Conservation (phyloP, 2,329 filamentous ascomycete genomes). For the Clarireedia homoeocarpa region DNA sequence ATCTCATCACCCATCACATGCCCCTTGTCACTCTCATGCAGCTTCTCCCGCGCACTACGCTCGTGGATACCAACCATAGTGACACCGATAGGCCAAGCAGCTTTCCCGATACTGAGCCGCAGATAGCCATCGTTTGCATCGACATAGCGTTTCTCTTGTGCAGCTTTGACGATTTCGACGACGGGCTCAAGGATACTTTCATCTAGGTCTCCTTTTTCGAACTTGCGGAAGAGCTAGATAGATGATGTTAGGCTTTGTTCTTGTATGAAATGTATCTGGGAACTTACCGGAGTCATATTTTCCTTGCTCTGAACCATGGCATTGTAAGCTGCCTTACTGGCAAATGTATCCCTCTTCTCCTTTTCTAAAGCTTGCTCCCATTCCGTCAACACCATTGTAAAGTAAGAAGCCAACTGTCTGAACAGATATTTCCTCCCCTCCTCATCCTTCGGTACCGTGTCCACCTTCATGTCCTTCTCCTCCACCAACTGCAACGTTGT, state of each 20-base stretch:
- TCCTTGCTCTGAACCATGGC: conserved; percentile 83
- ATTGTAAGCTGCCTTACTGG: conserved; percentile 72
- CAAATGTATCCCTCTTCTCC: conserved; percentile 55
- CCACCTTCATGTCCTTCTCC: conserved; percentile 84
- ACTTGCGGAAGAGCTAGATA: conserved; percentile 69
- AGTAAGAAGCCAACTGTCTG: conserved; percentile 87
- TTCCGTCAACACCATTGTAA: conserved; percentile 87
- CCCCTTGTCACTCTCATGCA: conserved; percentile 79
- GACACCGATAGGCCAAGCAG: conserved; percentile 97
- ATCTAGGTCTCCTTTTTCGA: conserved; percentile 75
- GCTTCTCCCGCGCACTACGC: conserved; percentile 86
- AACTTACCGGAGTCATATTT: conserved; percentile 67
- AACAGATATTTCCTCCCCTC: conserved; percentile 66
- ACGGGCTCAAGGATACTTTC: conserved; percentile 73
- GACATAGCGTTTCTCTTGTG: conserved; percentile 86
- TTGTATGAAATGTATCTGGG: neutral
- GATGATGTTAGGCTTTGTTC: conserved; percentile 10
- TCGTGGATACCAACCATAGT: conserved; percentile 99
- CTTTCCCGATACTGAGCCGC: conserved; percentile 87
- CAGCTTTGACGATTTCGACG: conserved; percentile 84
- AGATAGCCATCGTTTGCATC: conserved; percentile 96
- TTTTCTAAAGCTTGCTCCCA: conserved; percentile 75
- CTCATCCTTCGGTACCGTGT: conserved; percentile 51
- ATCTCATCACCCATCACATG: conserved; percentile 97
- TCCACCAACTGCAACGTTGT: conserved; percentile 74